Evolutionary conservation across 192 early-diverging fungal genomes (phyloP).

Genomic region (Backusella luteola): DNA sequence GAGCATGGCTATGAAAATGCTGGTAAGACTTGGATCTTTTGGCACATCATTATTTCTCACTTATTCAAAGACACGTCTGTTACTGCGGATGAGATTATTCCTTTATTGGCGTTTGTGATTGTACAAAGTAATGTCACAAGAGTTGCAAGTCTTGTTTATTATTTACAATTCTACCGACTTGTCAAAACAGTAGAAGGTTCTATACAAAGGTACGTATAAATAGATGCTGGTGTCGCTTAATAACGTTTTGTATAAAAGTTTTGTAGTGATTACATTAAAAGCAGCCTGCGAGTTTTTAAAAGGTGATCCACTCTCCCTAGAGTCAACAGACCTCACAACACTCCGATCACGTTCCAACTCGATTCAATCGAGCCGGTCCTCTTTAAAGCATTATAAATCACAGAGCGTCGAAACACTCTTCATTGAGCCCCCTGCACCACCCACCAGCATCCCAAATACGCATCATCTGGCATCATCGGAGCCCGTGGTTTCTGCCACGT

Average conservation of each 20-base stretch:
- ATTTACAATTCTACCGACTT: constrained; percentile 49
- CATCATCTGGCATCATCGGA: constrained; percentile 13
- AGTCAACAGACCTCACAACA: constrained; percentile 21
- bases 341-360: constrained; percentile 1
- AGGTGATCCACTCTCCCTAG: constrained; percentile 44
- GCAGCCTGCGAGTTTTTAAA: constrained; percentile 50
- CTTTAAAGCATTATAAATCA: constrained; percentile 24
- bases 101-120: constrained; percentile 49
- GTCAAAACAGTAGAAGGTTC: constrained; percentile 40
- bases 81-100: constrained; percentile 57
- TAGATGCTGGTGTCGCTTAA: background rate
- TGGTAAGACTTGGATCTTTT: background rate
- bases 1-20: constrained; percentile 4
- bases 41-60: too few relatives aligned
- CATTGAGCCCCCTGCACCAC: background rate
- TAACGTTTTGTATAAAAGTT: constrained; percentile 22
- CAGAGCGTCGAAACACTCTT: constrained; percentile 23
- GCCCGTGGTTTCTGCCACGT: constrained; percentile 33
- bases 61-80: constrained; percentile 29
- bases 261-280: constrained; percentile 50
- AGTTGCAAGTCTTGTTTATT: constrained; percentile 48
- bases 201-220: constrained; percentile 34
- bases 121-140: constrained; percentile 41
- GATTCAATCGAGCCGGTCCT: background rate
- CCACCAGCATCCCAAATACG: background rate